phyloP scores from a whole-genome alignment of 306 rosid genomes.

The Cucurbita moschata region DNA sequence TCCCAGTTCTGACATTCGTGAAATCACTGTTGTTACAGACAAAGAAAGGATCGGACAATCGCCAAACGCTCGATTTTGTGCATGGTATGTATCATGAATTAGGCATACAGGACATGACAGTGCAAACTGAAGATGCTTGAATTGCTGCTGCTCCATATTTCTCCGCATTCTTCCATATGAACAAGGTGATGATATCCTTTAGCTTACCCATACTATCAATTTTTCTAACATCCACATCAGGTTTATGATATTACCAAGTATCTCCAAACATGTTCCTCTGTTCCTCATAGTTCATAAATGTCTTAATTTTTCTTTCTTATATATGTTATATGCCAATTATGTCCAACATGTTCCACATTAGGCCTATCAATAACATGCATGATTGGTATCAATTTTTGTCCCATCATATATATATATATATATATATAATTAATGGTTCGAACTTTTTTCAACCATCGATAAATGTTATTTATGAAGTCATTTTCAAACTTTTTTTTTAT shows the following conservation, averaged over 20 bases:
- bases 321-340: not conserved
- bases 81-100: constrained; percentile 80
- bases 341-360: not conserved
- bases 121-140: constrained; percentile 55
- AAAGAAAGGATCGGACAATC: constrained; percentile 55
- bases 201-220: not conserved
- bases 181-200: not conserved
- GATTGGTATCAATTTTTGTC: no score
- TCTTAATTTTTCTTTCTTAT: no score
- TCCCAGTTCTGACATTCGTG: not conserved
- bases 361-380: no score
- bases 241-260: not conserved
- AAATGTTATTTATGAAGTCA: no score
- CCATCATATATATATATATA: no score
- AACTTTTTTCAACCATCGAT: no score
- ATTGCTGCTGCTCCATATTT: constrained; percentile 3
- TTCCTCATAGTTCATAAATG: no score
- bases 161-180: not conserved
- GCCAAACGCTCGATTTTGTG: constrained; percentile 52
- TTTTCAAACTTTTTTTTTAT: no score
- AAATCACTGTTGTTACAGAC: constrained; percentile 30
- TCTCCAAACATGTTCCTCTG: no score
- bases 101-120: constrained; percentile 76
- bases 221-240: not conserved
- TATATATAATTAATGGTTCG: no score